These are phyloP conservation scores for Trypanosoma boissoni DNA, from an alignment of 208 protist species.

Conservation along the genomic window DNA sequence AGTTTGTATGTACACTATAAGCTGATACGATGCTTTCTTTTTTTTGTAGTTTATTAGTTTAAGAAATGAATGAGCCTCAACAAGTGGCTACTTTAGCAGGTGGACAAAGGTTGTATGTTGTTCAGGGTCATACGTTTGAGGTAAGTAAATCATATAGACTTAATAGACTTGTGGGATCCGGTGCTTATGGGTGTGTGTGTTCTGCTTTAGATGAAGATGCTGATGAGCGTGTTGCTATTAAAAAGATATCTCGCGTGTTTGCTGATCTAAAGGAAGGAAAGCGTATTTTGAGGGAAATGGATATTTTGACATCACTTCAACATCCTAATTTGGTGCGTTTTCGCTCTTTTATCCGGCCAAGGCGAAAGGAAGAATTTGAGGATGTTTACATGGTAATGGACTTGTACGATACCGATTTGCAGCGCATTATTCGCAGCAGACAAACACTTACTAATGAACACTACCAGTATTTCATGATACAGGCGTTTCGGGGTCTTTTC, in stretches of 20 bases:
- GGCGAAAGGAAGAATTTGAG: constrained; percentile 63
- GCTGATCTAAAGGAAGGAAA: constrained; percentile 94
- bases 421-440: constrained; percentile 95
- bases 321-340: constrained; percentile 93
- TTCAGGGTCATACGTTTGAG: constrained; percentile 86
- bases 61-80: constrained; percentile 41
- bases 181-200: constrained; percentile 87
- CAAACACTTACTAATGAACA: constrained; percentile 97
- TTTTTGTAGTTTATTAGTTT: constrained; percentile 6
- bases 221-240: constrained; percentile 94
- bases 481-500: constrained; percentile 95
- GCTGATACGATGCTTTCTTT: constrained; percentile 13
- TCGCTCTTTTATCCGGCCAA: constrained; percentile 82
- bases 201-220: constrained; percentile 54
- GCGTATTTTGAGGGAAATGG: constrained; percentile 96
- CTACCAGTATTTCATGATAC: constrained; percentile 98
- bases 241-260: constrained; percentile 96
- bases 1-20: background rate
- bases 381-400: constrained; percentile 92
- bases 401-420: constrained; percentile 97
- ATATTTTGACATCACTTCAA: constrained; percentile 91
- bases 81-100: constrained; percentile 38
- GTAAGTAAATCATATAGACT: constrained; percentile 70
- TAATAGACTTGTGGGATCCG: constrained; percentile 78
- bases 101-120: constrained; percentile 70